A percentile compares a stretch with the other conserved stretches of the same genome.
Evolutionary conservation across 2,329 filamentous ascomycete genomes (phyloP).

Genomic region (Fusarium duplospermum): DNA sequence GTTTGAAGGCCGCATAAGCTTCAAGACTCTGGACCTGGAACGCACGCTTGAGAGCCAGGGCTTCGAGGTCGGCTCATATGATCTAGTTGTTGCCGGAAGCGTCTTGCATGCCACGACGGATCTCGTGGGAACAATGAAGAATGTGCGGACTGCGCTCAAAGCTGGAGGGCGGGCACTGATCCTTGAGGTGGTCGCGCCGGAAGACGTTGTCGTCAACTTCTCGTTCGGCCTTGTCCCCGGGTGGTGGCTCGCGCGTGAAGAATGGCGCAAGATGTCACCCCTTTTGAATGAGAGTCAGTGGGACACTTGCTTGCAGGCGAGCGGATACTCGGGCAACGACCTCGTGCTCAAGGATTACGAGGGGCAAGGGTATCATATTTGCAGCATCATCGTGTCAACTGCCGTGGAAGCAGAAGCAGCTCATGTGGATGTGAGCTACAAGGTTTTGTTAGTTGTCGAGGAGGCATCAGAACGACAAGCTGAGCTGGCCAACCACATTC

Average conservation of each 20-base stretch:
- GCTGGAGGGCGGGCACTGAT: conserved; percentile 44
- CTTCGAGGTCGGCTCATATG: conserved; percentile 29
- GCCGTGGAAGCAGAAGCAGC: not conserved
- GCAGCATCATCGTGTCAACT: not conserved
- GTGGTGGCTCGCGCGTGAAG: conserved; percentile 51
- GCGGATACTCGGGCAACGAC: not conserved
- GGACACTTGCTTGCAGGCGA: not conserved
- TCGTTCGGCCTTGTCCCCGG: conserved; percentile 47
- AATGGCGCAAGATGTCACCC: not conserved
- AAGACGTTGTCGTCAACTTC: conserved; percentile 18
- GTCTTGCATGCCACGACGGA: conserved; percentile 47
- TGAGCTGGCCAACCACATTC: not conserved
- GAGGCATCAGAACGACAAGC: not conserved
- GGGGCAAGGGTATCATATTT: not conserved
- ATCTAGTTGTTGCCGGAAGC: conserved; percentile 44
- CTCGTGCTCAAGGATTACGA: not conserved
- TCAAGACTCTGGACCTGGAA: conserved; percentile 44
- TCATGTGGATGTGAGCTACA: not conserved
- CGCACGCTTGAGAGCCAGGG: conserved; percentile 15
- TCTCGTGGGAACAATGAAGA: conserved; percentile 36
- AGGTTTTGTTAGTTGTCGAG: not conserved
- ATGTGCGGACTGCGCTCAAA: conserved; percentile 39
- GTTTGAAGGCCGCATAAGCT: conserved; percentile 15
- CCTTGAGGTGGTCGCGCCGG: conserved; percentile 37
- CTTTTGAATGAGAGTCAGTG: not conserved